Percentiles rank a stretch among this genome's conserved stretches.
Evolutionary conservation across 179 eudicot genomes (phyloP).

Genomic region (Silene coronaria): DNA sequence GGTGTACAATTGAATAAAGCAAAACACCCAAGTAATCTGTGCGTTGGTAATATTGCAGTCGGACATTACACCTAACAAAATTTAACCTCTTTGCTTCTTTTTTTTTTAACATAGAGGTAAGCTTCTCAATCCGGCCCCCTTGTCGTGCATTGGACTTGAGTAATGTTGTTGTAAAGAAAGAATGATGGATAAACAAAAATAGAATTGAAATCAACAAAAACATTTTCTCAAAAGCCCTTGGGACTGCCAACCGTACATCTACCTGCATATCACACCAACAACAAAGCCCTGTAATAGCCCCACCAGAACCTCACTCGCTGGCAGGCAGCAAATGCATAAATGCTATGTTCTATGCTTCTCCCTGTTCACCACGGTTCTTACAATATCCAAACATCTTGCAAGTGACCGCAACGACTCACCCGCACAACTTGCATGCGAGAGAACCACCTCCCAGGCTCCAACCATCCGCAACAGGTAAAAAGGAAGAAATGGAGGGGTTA

Average conservation of each 20-base stretch:
- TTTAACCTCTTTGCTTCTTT: too few relatives aligned
- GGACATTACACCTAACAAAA: neutral
- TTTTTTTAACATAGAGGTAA: neutral
- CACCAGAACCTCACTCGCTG: neutral
- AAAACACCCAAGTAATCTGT: neutral
- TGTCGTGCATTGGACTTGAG: neutral
- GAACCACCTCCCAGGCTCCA: neutral
- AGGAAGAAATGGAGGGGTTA: neutral
- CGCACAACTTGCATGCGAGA: neutral
- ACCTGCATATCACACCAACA: neutral
- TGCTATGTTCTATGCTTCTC: neutral
- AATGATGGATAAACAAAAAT: neutral
- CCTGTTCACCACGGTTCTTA: neutral
- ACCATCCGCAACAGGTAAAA: neutral
- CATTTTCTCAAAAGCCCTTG: neutral
- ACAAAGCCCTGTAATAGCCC: neutral
- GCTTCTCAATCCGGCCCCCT: neutral
- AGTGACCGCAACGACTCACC: neutral
- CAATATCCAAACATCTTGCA: neutral
- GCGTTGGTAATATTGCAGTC: neutral
- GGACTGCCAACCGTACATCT: neutral
- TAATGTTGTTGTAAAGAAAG: neutral
- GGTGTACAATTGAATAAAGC: neutral
- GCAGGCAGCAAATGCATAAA: neutral
- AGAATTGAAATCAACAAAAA: neutral